A percentile compares a stretch with the other conserved stretches of the same genome.
Evolutionary conservation across 2,329 filamentous ascomycete species (phyloP).

Genomic region (Exophiala phaeomuriformis): DNA sequence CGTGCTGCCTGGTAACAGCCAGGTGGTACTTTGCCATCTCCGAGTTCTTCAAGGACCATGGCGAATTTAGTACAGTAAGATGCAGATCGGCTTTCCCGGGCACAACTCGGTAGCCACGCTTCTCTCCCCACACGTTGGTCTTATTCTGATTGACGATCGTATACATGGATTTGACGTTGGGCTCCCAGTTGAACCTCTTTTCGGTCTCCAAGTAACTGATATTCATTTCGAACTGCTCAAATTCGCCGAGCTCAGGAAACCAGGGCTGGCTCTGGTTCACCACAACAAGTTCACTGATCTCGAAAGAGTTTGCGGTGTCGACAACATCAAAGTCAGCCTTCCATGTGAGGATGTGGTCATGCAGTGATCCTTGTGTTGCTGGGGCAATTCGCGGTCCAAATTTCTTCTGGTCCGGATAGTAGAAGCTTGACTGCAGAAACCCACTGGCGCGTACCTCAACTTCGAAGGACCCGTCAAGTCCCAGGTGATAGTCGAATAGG

Average conservation of each 20-base stretch:
- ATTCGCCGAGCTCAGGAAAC: slow-evolving; percentile 23
- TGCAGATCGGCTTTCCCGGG: slow-evolving; percentile 32
- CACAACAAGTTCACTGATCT: slow-evolving; percentile 37
- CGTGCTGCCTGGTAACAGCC: slow-evolving; percentile 16
- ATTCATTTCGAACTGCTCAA: slow-evolving; percentile 38
- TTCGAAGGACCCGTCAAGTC: slow-evolving; percentile 45
- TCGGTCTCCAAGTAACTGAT: slow-evolving; percentile 39
- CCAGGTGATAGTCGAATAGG: slow-evolving; percentile 45
- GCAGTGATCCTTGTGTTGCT: slow-evolving; percentile 31
- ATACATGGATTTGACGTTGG: slow-evolving; percentile 36
- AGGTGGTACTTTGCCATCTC: slow-evolving; percentile 17
- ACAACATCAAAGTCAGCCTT: slow-evolving; percentile 35
- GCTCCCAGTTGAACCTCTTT: slow-evolving; percentile 31
- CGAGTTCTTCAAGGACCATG: slow-evolving; percentile 14
- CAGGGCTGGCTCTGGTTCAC: slow-evolving; percentile 28
- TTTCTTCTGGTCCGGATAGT: slow-evolving; percentile 29
- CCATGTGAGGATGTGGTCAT: slow-evolving; percentile 35
- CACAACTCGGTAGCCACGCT: slow-evolving; percentile 36
- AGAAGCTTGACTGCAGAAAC: slow-evolving; percentile 28
- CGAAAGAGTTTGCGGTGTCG: slow-evolving; percentile 30
- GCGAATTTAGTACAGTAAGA: slow-evolving; percentile 19
- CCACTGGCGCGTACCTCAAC: slow-evolving; percentile 43
- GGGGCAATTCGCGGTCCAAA: slow-evolving; percentile 34
- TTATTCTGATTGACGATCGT: slow-evolving; percentile 34
- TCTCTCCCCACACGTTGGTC: slow-evolving; percentile 36